Percentiles rank a stretch among this genome's conserved stretches.
Conservation (phyloP, 176 grass and related monocot species). For the Avena atlantica region DNA sequence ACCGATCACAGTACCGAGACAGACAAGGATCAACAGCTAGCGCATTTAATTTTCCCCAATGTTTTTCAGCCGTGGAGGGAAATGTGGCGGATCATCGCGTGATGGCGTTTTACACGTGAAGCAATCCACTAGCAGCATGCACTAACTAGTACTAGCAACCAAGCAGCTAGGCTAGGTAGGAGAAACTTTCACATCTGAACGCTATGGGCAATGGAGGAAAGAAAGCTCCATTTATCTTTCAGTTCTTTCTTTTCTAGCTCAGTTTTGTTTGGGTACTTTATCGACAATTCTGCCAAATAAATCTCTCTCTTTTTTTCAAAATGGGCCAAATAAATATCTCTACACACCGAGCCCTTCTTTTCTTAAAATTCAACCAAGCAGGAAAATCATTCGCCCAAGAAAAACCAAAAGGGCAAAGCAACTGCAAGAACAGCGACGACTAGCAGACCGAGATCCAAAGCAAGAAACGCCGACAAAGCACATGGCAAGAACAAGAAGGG, state of each 20-base stretch:
- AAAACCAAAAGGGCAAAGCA: slow-evolving; percentile 1
- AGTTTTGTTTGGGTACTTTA: not conserved
- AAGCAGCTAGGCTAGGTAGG: slow-evolving; percentile 7
- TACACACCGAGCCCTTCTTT: not conserved
- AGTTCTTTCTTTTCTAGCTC: slow-evolving; percentile 13
- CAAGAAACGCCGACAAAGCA: slow-evolving; percentile 12
- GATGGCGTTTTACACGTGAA: slow-evolving; percentile 48
- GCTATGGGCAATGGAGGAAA: slow-evolving; percentile 10
- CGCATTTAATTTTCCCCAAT: slow-evolving; percentile 2
- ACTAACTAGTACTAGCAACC: not conserved
- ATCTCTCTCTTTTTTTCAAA: too few species aligned
- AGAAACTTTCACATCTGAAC: slow-evolving; percentile 30
- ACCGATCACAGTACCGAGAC: slow-evolving; percentile 40
- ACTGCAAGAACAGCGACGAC: not conserved
- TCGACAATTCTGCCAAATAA: not conserved
- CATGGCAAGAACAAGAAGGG: not conserved
- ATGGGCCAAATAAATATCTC: not conserved
- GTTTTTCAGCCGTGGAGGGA: slow-evolving; percentile 40
- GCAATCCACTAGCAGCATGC: slow-evolving; percentile 26
- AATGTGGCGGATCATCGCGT: slow-evolving; percentile 25
- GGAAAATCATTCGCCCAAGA: slow-evolving; percentile 27
- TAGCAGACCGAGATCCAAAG: slow-evolving; percentile 34
- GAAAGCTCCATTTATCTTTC: not conserved
- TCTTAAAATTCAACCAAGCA: not conserved
- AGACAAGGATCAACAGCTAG: slow-evolving; percentile 24